Evolutionary conservation across 2,329 filamentous ascomycete species (phyloP).

Genomic region (Ophiostoma novo-ulmi): DNA sequence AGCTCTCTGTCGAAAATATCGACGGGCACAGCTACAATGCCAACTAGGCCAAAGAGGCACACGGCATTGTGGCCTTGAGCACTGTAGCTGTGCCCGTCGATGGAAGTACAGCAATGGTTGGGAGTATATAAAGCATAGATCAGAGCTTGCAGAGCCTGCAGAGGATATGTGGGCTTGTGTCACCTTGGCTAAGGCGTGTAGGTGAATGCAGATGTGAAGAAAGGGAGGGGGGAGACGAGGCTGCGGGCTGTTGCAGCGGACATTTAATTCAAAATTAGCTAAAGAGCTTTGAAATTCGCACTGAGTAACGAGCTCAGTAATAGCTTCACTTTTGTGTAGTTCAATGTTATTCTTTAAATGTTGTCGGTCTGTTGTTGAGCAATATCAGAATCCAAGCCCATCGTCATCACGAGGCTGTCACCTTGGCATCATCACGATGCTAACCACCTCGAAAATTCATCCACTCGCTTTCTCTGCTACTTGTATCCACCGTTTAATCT

Average conservation of each 20-base stretch:
- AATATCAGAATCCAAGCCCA: neutral
- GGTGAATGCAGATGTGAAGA: neutral
- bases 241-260: neutral
- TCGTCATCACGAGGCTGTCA: neutral
- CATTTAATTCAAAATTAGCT: neutral
- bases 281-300: neutral
- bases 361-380: neutral
- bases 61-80: neutral
- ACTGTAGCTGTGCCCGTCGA: constrained; percentile 3
- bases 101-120: neutral
- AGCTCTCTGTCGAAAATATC: neutral
- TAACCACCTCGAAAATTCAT: neutral
- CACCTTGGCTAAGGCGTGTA: neutral
- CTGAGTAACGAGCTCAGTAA: neutral
- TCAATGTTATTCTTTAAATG: neutral
- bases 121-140: neutral
- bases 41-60: neutral
- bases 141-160: neutral
- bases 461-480: neutral
- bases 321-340: neutral
- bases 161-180: neutral
- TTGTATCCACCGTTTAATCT: neutral
- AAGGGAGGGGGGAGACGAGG: neutral
- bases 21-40: neutral
- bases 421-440: neutral